Conservation (phyloP, 2,329 filamentous ascomycete species). For the Ambrosiella xylebori region DNA sequence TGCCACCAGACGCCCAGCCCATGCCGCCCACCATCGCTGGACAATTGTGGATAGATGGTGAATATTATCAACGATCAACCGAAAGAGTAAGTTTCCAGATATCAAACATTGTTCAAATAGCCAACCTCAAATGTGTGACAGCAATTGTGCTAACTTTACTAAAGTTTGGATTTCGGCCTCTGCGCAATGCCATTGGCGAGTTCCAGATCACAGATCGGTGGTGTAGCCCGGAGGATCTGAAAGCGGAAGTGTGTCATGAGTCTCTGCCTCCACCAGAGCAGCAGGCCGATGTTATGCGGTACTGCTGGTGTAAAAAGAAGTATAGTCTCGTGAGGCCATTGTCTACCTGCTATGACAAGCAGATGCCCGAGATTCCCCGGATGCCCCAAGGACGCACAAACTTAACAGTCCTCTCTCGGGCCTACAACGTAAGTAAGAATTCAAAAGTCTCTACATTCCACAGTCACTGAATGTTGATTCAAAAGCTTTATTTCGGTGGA, state of each 20-base stretch:
- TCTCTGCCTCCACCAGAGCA: too few species aligned
- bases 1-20: too few species aligned
- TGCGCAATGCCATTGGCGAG: background rate
- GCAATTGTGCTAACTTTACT: background rate
- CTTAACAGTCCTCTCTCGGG: constrained; percentile 39
- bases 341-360: background rate
- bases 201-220: background rate
- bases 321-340: background rate
- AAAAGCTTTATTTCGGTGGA: constrained; percentile 42
- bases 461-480: too few species aligned
- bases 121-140: too few species aligned
- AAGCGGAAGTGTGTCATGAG: background rate
- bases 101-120: too few species aligned
- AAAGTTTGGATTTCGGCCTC: background rate
- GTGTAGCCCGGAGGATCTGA: background rate
- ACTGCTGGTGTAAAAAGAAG: background rate
- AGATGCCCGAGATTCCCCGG: constrained; percentile 5
- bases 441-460: background rate
- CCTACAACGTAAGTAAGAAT: constrained; percentile 31
- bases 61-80: background rate
- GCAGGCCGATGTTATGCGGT: background rate
- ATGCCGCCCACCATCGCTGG: background rate
- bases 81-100: background rate
- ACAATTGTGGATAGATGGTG: background rate
- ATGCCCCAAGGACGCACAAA: constrained; percentile 32